Evolutionary conservation across 2,329 filamentous ascomycete species (phyloP), one percentile per base, ranked within the genome.

Genomic region (Gaeumannomyces tritici): DNA sequence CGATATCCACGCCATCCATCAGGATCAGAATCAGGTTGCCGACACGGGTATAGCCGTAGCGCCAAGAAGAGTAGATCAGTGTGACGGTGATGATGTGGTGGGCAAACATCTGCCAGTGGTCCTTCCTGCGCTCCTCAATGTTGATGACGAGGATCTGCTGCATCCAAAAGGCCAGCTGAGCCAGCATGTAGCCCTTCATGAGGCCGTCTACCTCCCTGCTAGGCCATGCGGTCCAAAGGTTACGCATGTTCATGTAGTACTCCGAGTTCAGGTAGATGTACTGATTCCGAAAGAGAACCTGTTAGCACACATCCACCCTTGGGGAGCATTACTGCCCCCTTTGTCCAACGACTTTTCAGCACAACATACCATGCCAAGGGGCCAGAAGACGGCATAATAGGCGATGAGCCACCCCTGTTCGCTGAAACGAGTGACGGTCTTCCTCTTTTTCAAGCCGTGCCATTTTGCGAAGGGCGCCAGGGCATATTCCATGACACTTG

Each of bases 81-180:
- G 81, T 79, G 70, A 88, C 90, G 26, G 95, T 99, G 72, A 98
- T 87, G 72, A 97, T 84, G 77, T 99, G 95, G 74, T 98, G 95
- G 24, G 86, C 88, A 68, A 98, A 86, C 95, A 98, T 98, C 75
- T 98, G 93, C 79, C 86, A 89, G 75, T 97, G 89, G 70, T 99
- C 95, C 77, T 98, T 98, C 70, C 95, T 85, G 67, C 89, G 86
- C 76, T 96, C 90, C 76, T 99, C 95, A 64, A 98, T 92, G 75
- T 97, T 89, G 73, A 98, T 91, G 63, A 97, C 91, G 35, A 97
- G 80, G 66, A 98, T 89, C 76, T 96, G 93, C 77, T 98, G 93
- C 59, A 97, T 75, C 89, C 91, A 97, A 75, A 97, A 98, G 28
- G 89, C 88, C 76, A 93, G 89, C 73, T 98, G 93, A 18, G 88